Base-by-base conservation (phyloP, 2,329 filamentous ascomycete species). In the Tolypocladium tropicale region DNA sequence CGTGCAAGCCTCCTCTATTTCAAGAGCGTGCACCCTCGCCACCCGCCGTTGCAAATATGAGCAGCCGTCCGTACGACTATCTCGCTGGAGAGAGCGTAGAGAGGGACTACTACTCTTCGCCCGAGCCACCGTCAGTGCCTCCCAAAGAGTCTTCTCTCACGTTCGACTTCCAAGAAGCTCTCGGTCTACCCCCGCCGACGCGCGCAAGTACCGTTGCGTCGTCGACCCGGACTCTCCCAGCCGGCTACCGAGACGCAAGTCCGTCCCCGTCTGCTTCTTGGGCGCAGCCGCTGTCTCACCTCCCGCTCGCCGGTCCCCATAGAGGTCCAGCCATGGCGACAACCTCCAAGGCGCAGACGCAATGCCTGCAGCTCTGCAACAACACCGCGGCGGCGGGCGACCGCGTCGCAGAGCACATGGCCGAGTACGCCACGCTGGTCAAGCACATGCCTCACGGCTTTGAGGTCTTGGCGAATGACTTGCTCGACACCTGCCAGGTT, bases 401-500 rank as follows among this genome's bases (percentile, higher is more conserved):
- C 67, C 78, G 77, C 59, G 85, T 88, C 61, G 81, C 84, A 0
- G 79, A 86, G 51, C 81, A 78, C 60, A 81, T 85, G 74, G 76
- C 86, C 43, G 83, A 86, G 66, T 86, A 84, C 59, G 74, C 85
- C 25, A 80, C 78, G 55, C 76, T 78, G 5, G 76, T 78, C 57
- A 82, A 81, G 62, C 71, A 77, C 62, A 74, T 78, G 37, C 78
- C 79, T 0, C 71, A 77, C 53, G 79, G 80, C 34, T 82, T 86
- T 66, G 78, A 80, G 57, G 71, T 76, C 30, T 75, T 89, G 23
- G 83, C 85, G 11, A 78, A 79, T 59, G 83, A 85, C 60, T 87
- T 88, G 64, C 77, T 89, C 57, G 84, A 88, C 56, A 81, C 83
- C 6, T 85, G 81, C 66, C 79, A 83, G 55, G 80, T 84, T 46